Evolutionary conservation across 1,139 yeast species (phyloP).

Genomic region (Lodderomyces elongisporus): DNA sequence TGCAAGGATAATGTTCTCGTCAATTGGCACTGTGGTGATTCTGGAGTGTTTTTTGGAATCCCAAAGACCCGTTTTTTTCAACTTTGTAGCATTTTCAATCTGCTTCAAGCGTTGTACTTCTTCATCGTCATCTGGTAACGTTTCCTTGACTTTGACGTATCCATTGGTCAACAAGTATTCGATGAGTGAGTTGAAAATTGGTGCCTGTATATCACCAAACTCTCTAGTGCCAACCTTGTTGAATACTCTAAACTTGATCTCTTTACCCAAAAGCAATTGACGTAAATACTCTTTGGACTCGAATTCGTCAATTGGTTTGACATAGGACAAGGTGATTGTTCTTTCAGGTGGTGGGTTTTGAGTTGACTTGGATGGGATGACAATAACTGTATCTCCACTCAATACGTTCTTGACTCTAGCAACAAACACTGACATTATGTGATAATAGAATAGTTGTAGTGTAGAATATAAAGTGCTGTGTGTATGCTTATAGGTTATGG

Average conservation of each 20-base stretch:
- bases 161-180: slow-evolving; percentile 58
- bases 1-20: slow-evolving; percentile 31
- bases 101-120: slow-evolving; percentile 20
- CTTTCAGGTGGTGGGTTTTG: slow-evolving; percentile 54
- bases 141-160: slow-evolving; percentile 58
- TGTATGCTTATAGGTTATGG: too few relatives aligned
- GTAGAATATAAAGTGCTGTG: too few relatives aligned
- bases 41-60: slow-evolving; percentile 13
- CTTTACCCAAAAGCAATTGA: slow-evolving; percentile 63
- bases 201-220: slow-evolving; percentile 68
- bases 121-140: slow-evolving; percentile 38
- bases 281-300: slow-evolving; percentile 62
- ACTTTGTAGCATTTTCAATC: slow-evolving; percentile 47
- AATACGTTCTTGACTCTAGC: slow-evolving; percentile 67
- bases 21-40: slow-evolving; percentile 25
- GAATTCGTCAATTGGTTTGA: slow-evolving; percentile 47
- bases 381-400: slow-evolving; percentile 70
- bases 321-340: slow-evolving; percentile 57
- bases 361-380: slow-evolving; percentile 48
- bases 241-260: slow-evolving; percentile 53
- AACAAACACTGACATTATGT: slow-evolving; percentile 21
- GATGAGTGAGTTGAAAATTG: slow-evolving; percentile 56
- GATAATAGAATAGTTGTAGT: too few relatives aligned
- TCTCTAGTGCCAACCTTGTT: slow-evolving; percentile 54
- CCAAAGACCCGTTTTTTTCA: slow-evolving; percentile 56